Evolutionary conservation across 1,284 basidiomycete species (phyloP), one percentile per base, ranked within the genome.

Genomic region (Grifola frondosa): DNA sequence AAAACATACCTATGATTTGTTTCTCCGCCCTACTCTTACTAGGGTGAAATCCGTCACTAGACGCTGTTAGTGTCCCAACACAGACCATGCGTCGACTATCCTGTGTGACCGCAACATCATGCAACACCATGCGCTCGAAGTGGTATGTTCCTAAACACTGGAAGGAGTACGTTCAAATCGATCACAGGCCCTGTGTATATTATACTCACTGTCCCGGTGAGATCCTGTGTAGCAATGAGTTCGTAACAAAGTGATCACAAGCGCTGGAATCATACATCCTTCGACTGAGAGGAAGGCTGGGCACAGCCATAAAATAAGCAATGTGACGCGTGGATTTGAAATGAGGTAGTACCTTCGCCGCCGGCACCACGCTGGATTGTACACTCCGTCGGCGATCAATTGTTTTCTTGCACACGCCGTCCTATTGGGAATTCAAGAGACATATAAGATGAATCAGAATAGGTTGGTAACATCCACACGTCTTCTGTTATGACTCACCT

Each of bases 21-120:
- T 90, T 90, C 63, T 90, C 88, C 4, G 77, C 80, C 46, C 81
- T 70, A 19, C 82, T 85, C 62, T 80, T 85, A 58, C 80, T 86
- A 2, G 88, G 88, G 31, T 80, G 77, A 17, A 85, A 67, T n/a
- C 82, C 82, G 34, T 73, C 70, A 1, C 74, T 70, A 8, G 83
- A 82, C 45, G 74, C 67, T 21, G 83, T 68, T 29, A 88, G 64
- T 1, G 83, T 83, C 2, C 83, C 88, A 23, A 89, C 85, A 21
- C 81, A 84, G 19, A 90, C 67, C 52, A 90, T 70, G 21, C 85
- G 74, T 42, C 66, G 59, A 28, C 74, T 73, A 57, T 89, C 85
- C 5, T 81, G 78, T 1, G 84, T 86, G 3, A 89, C 75, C 11
- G 83, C 81, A 30, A 89, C 81, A 53, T 88, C 86, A 51, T 83